These are phyloP conservation scores for Aspergillus uvarum DNA, from an alignment of 2,329 filamentous ascomycete species.

Conservation along the genomic window DNA sequence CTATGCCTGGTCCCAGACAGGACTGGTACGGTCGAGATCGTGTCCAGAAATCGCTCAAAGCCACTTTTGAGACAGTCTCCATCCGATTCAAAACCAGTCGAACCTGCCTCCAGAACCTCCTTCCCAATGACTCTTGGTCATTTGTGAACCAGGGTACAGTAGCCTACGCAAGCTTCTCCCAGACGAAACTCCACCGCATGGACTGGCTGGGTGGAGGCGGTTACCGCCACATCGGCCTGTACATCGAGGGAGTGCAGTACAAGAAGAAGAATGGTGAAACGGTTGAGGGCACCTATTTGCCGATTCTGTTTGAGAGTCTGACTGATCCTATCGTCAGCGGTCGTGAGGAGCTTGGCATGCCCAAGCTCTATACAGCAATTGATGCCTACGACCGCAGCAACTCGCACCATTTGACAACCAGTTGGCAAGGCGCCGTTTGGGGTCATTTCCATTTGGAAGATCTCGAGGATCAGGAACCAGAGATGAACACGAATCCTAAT, in stretches of 20 bases:
- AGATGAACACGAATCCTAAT: conserved; percentile 18
- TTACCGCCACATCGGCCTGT: conserved; percentile 60
- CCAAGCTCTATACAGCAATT: conserved; percentile 57
- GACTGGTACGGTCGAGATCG: conserved; percentile 24
- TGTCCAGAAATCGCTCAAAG: conserved; percentile 27
- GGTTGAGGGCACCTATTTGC: conserved; percentile 55
- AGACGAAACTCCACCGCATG: conserved; percentile 51
- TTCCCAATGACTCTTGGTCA: conserved; percentile 44
- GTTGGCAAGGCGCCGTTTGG: conserved; percentile 47
- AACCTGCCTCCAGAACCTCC: conserved; percentile 51
- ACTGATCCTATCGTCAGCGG: conserved; percentile 62
- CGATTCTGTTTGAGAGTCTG: conserved; percentile 58
- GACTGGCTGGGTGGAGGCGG: conserved; percentile 62
- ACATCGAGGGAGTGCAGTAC: conserved; percentile 63
- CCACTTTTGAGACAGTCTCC: conserved; percentile 48
- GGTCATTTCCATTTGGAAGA: conserved; percentile 39
- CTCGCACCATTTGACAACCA: conserved; percentile 42
- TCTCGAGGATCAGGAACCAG: conserved; percentile 30
- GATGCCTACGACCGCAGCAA: conserved; percentile 42
- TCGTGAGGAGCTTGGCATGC: conserved; percentile 62
- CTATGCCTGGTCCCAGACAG: conserved; percentile 49
- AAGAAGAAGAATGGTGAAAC: conserved; percentile 49
- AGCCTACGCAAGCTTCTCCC: conserved; percentile 45
- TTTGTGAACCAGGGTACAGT: conserved; percentile 49
- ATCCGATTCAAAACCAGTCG: conserved; percentile 53